Evolutionary conservation across 2,329 filamentous ascomycete species (phyloP).

Genomic region (Coleophoma crateriformis): DNA sequence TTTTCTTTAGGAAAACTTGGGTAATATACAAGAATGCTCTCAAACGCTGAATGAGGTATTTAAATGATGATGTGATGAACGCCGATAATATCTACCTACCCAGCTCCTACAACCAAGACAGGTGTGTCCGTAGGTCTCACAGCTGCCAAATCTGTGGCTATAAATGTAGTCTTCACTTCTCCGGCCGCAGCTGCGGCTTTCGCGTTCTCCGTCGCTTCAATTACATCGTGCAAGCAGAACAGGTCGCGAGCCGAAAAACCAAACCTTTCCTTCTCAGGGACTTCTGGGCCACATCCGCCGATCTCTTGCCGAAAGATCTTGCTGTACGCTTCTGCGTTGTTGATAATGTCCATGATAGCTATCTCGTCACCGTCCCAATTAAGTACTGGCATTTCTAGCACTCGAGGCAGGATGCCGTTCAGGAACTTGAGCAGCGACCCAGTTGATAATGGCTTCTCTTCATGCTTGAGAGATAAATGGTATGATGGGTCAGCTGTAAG

Average conservation of each 20-base stretch:
- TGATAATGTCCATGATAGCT: conserved; percentile 33
- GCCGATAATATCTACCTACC: neutral
- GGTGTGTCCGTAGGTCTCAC: neutral
- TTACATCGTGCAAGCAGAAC: conserved; percentile 20
- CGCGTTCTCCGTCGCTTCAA: neutral
- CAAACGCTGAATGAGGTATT: neutral
- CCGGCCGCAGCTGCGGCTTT: neutral
- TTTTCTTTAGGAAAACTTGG: neutral
- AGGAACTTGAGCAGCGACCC: conserved; percentile 45
- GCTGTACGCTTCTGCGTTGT: conserved; percentile 45
- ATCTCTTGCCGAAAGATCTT: conserved; percentile 54
- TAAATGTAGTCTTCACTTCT: too few relatives aligned
- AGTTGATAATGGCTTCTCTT: conserved; percentile 33
- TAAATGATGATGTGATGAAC: neutral
- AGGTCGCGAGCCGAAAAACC: conserved; percentile 15
- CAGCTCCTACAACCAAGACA: neutral
- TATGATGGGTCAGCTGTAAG: conserved; percentile 21
- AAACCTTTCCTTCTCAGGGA: conserved; percentile 9
- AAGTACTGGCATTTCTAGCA: conserved; percentile 51
- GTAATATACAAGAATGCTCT: neutral
- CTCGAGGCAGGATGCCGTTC: conserved; percentile 35
- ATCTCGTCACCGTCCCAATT: conserved; percentile 56
- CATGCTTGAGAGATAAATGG: conserved; percentile 18
- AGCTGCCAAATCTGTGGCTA: neutral
- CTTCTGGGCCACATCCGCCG: conserved; percentile 52